Conservation (phyloP, 2,329 filamentous ascomycete genomes). For the Torrubiella hemipterigena region DNA sequence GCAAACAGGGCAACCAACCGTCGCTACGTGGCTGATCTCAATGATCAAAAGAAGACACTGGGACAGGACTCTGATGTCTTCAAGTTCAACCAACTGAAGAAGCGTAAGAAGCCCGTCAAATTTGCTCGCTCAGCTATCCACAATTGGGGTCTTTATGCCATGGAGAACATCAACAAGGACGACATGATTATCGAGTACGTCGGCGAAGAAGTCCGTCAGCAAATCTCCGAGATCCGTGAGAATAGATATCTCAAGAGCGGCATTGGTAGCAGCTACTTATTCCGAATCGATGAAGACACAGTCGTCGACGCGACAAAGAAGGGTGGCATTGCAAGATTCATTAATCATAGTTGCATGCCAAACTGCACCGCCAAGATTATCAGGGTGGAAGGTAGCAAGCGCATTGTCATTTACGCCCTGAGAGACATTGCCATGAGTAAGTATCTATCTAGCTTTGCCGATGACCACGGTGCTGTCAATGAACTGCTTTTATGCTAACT, state of each 20-base stretch:
- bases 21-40: slow-evolving; percentile 85
- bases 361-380: slow-evolving; percentile 99
- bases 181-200: slow-evolving; percentile 99
- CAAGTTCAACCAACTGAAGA: slow-evolving; percentile 98
- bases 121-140: slow-evolving; percentile 97
- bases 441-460: slow-evolving; percentile 27
- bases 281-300: slow-evolving; percentile 94
- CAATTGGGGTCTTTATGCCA: slow-evolving; percentile 96
- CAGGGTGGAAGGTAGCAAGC: slow-evolving; percentile 93
- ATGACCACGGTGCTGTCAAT: no score
- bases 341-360: slow-evolving; percentile 96
- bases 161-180: slow-evolving; percentile 93
- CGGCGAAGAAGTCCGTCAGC: slow-evolving; percentile 91
- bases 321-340: slow-evolving; percentile 94
- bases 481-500: slow-evolving; percentile 10
- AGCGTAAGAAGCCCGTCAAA: slow-evolving; percentile 97
- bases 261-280: slow-evolving; percentile 93
- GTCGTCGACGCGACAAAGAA: slow-evolving; percentile 98
- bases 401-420: slow-evolving; percentile 97
- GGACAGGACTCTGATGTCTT: slow-evolving; percentile 81
- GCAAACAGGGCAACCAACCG: slow-evolving; percentile 94
- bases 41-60: slow-evolving; percentile 81
- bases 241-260: slow-evolving; percentile 87
- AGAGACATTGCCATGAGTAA: slow-evolving; percentile 90
- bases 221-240: slow-evolving; percentile 94